Evolutionary conservation across 345 rosid genomes (phyloP).

Genomic region (Pugionium dolabratum): DNA sequence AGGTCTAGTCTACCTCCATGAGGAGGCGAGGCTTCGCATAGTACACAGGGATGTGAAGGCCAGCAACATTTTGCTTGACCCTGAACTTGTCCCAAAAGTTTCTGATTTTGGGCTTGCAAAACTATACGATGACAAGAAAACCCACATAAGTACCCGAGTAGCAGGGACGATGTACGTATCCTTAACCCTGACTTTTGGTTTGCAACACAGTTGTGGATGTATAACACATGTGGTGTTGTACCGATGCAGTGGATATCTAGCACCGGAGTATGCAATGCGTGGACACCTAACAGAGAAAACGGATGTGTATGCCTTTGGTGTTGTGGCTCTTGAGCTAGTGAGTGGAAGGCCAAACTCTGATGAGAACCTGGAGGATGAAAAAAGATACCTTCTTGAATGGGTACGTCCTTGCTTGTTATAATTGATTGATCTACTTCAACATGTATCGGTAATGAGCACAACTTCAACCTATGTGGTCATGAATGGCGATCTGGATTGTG

Average conservation of each 20-base stretch:
- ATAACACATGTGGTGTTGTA: constrained; percentile 33
- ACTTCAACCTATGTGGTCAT: background rate
- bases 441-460: background rate
- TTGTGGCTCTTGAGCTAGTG: constrained; percentile 46
- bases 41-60: constrained; percentile 69
- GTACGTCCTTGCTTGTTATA: constrained; percentile 33
- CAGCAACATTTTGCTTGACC: constrained; percentile 61
- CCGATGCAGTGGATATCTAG: constrained; percentile 52
- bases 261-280: constrained; percentile 72
- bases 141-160: constrained; percentile 49
- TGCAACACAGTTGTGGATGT: constrained; percentile 1
- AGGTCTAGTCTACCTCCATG: constrained; percentile 62
- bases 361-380: constrained; percentile 32
- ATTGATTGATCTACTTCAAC: background rate
- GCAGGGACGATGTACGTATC: constrained; percentile 49
- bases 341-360: constrained; percentile 51
- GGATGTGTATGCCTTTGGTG: constrained; percentile 56
- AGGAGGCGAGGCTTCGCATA: constrained; percentile 61
- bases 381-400: constrained; percentile 65
- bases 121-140: constrained; percentile 45
- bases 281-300: constrained; percentile 64
- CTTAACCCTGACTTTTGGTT: constrained; percentile 22
- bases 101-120: constrained; percentile 54
- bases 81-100: constrained; percentile 43
- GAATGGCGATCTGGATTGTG: background rate